Evolutionary conservation across 2,329 filamentous ascomycete genomes (phyloP).

Genomic region (Trichophyton mentagrophytes): DNA sequence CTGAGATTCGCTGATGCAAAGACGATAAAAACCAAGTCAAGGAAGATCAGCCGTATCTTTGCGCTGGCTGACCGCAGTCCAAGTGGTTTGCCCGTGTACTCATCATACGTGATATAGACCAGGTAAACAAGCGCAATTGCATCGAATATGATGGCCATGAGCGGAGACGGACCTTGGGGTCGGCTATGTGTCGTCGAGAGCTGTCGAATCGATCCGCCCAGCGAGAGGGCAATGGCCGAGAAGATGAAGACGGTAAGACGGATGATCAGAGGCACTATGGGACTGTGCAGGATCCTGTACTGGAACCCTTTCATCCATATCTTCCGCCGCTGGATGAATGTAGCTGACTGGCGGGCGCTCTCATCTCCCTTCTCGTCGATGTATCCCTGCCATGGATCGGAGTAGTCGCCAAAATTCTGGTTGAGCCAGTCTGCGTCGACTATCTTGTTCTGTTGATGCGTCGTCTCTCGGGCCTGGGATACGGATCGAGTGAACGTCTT

Average conservation of each 20-base stretch:
- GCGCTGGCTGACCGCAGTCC: constrained; percentile 70
- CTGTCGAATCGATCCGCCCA: constrained; percentile 63
- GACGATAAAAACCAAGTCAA: constrained; percentile 93
- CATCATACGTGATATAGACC: constrained; percentile 87
- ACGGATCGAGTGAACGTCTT: constrained; percentile 32
- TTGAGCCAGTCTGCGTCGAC: constrained; percentile 36
- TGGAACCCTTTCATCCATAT: constrained; percentile 50
- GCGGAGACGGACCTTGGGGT: constrained; percentile 59
- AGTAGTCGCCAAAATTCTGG: constrained; percentile 34
- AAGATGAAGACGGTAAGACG: constrained; percentile 72
- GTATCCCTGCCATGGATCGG: constrained; percentile 41
- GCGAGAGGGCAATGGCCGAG: constrained; percentile 65
- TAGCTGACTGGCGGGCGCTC: constrained; percentile 34
- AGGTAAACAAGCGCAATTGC: constrained; percentile 81
- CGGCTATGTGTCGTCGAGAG: constrained; percentile 38
- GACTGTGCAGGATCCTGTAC: constrained; percentile 60
- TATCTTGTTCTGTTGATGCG: constrained; percentile 25
- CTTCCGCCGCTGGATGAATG: constrained; percentile 39
- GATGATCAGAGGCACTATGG: constrained; percentile 73
- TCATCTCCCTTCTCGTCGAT: constrained; percentile 38
- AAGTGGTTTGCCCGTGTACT: constrained; percentile 87
- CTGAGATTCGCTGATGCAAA: constrained; percentile 91
- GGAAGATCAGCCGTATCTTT: constrained; percentile 78
- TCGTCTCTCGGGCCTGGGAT: constrained; percentile 29
- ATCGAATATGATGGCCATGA: constrained; percentile 83